These are phyloP conservation scores for Pisolithus microcarpus DNA, from an alignment of 768 basidiomycete species.

Conservation along the genomic window DNA sequence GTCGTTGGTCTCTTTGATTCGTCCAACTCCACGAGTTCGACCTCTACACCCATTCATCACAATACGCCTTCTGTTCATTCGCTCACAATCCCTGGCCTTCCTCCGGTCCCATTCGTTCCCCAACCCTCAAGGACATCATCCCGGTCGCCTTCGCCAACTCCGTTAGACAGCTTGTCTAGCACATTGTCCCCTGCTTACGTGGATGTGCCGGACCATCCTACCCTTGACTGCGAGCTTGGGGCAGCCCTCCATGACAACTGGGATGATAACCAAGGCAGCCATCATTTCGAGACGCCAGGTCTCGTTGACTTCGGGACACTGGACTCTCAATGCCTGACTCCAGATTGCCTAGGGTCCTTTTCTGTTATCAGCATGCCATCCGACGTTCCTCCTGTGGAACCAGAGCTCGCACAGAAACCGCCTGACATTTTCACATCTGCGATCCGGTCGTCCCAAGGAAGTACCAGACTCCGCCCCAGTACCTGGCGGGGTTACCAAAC, in stretches of 20 bases:
- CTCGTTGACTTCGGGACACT: conserved; percentile 44
- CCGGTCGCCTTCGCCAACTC: conserved; percentile 16
- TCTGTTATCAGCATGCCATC: neutral
- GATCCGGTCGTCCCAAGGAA: conserved; percentile 5
- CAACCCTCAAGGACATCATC: conserved; percentile 24
- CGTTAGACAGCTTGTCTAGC: conserved; percentile 3
- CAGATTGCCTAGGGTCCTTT: neutral
- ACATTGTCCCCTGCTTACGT: conserved; percentile 5
- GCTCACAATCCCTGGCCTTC: conserved; percentile 30
- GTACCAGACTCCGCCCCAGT: conserved; percentile 3
- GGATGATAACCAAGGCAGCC: conserved; percentile 25
- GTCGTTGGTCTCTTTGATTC: conserved; percentile 59
- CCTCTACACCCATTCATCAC: conserved; percentile 10
- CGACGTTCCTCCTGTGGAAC: neutral
- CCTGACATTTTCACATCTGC: conserved; percentile 2
- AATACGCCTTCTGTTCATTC: conserved; percentile 17
- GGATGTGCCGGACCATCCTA: conserved; percentile 17
- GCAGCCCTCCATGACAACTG: conserved; percentile 34
- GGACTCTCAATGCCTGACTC: conserved; percentile 29
- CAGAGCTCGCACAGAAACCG: conserved; percentile 1
- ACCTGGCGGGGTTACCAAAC: conserved; percentile 9
- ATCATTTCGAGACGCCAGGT: conserved; percentile 49
- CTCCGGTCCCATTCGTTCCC: conserved; percentile 28
- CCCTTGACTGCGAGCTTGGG: conserved; percentile 55
- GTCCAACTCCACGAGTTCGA: conserved; percentile 11